These are phyloP conservation scores for Leptographium lundbergii DNA, from an alignment of 2,329 filamentous ascomycete genomes.

Conservation along the genomic window DNA sequence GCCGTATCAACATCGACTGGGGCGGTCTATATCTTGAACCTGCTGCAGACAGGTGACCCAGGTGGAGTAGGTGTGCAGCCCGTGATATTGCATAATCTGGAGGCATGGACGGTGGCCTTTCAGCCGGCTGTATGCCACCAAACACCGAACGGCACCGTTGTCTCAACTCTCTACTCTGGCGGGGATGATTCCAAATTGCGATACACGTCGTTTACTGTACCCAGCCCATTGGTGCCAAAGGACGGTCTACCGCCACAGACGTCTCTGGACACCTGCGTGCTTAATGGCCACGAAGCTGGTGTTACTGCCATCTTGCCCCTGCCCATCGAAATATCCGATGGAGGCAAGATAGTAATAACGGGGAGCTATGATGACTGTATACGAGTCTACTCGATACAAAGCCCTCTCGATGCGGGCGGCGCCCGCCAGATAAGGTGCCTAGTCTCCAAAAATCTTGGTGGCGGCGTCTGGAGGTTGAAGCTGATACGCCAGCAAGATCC, in stretches of 20 bases:
- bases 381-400: constrained; percentile 47
- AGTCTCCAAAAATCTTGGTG: constrained; percentile 55
- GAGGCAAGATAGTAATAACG: constrained; percentile 54
- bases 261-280: constrained; percentile 13
- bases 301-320: constrained; percentile 79
- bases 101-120: constrained; percentile 65
- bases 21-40: constrained; percentile 41
- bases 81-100: constrained; percentile 40
- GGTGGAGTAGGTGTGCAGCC: constrained; percentile 21
- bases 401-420: constrained; percentile 26
- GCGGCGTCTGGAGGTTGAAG: constrained; percentile 79
- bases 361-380: constrained; percentile 87
- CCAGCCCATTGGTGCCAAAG: not conserved
- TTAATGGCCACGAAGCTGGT: constrained; percentile 54
- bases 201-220: constrained; percentile 21
- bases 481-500: constrained; percentile 26
- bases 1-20: constrained; percentile 63
- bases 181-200: constrained; percentile 61
- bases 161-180: constrained; percentile 48
- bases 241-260: constrained; percentile 1
- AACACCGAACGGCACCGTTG: constrained; percentile 1
- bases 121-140: constrained; percentile 17
- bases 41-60: constrained; percentile 30
- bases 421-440: constrained; percentile 37
- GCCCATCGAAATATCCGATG: constrained; percentile 24